A percentile compares a stretch with the other conserved stretches of the same genome.
These are phyloP conservation scores for Xylaria digitata DNA, from an alignment of 2,329 filamentous ascomycete species.

Conservation along the genomic window DNA sequence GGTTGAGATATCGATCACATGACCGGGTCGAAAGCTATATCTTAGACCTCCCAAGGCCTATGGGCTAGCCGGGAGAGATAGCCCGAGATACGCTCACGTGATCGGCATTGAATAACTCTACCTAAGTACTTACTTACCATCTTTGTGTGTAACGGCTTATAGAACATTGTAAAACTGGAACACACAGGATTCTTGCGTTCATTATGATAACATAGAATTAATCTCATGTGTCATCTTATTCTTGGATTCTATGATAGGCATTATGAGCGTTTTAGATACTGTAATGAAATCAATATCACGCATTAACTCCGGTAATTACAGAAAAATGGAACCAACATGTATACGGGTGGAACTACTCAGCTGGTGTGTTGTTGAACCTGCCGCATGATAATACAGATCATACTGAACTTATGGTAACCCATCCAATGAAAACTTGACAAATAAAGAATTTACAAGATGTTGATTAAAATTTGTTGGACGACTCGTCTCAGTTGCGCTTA, in stretches of 20 bases:
- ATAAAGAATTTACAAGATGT: not conserved
- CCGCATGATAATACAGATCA: not conserved
- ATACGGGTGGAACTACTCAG: not conserved
- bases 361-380: not conserved
- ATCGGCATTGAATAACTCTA: conserved; percentile 26
- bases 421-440: not conserved
- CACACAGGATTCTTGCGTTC: not conserved
- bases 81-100: conserved; percentile 40
- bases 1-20: conserved; percentile 34
- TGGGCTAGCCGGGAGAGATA: conserved; percentile 4
- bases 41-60: not conserved
- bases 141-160: not conserved
- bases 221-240: not conserved
- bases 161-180: not conserved
- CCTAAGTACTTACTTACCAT: not conserved
- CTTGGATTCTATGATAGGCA: conserved; percentile 1
- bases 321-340: not conserved
- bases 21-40: conserved; percentile 27
- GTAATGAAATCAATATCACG: not conserved
- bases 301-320: not conserved
- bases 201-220: not conserved
- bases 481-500: no score
- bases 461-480: no score
- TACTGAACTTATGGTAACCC: no score
- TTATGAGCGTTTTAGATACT: not conserved